phyloP scores from a whole-genome alignment of 441 rosid genomes.

The Croton laevigatus region DNA sequence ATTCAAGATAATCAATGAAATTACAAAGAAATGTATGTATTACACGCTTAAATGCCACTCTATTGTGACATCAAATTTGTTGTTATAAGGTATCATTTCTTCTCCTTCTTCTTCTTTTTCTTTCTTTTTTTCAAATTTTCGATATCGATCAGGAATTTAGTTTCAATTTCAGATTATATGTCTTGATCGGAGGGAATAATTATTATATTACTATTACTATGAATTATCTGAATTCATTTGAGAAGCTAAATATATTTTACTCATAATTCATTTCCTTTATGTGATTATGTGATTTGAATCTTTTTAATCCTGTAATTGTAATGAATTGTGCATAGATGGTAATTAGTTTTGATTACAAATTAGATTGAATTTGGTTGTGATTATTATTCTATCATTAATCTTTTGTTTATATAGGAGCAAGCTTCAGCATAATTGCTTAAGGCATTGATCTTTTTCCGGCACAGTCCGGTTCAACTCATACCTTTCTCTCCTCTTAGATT shows the following conservation, averaged over 20 bases:
- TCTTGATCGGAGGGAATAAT: not conserved
- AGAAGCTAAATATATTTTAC: not conserved
- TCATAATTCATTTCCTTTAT: not conserved
- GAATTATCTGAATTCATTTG: not conserved
- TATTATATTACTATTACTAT: not conserved
- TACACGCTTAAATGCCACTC: conserved; percentile 9
- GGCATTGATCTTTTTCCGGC: too few relatives aligned
- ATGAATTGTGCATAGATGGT: not conserved
- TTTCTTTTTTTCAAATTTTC: not conserved
- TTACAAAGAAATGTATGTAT: conserved; percentile 9
- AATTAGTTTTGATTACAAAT: not conserved
- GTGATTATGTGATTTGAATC: not conserved
- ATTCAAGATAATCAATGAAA: not conserved
- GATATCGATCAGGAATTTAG: not conserved
- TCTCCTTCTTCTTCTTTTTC: conserved; percentile 6
- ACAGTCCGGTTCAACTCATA: too few relatives aligned
- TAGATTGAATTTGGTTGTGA: not conserved
- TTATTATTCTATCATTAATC: not conserved
- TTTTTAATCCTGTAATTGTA: not conserved
- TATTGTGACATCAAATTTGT: not conserved
- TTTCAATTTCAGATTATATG: not conserved
- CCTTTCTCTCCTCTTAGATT: too few relatives aligned
- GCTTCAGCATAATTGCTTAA: too few relatives aligned
- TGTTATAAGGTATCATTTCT: conserved; percentile 3
- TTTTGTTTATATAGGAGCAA: too few relatives aligned